Evolutionary conservation across 2,329 filamentous ascomycete genomes (phyloP), one percentile per base, ranked within the genome.

Genomic region (Fusarium virguliforme): DNA sequence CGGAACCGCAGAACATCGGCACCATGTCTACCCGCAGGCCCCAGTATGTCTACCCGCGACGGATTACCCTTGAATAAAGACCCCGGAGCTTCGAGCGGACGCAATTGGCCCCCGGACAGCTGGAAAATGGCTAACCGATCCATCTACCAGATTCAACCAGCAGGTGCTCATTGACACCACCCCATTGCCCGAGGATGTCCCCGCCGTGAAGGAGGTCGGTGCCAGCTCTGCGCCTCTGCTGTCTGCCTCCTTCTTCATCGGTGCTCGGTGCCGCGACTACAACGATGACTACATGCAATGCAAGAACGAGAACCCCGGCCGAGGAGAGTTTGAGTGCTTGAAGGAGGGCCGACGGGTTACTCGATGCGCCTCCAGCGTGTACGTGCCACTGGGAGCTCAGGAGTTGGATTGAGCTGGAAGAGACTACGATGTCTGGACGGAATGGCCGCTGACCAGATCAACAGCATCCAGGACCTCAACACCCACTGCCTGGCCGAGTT

Each of bases 281-380:
- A 98, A 98, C 84, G 96, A 99, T 87, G 96, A 99, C 85, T 99
- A 92, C 85, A 99, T 99, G 95, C 93, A 97, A 86, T 99, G 96
- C 92, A 99, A 99, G 91, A 93, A 90, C 75, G 94, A 98, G 85
- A 91, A 94, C 78, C 92, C 93, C 70, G 96, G 96, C 77, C 90
- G 89, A 83, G 96, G 94, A 81, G 96, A 99, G 87, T 83, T 97
- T 71, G 94, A 97, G 75, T 99, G 96, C 85, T 85, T 99, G 88
- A 95, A 94, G 87, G 96, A 99, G 86, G 96, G 96, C 63, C 90
- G 96, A 82, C 93, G 96, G 83, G 96, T 99, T 69, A 99, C 96
- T 76, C 90, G 96, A 85, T 99, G 96, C 86, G 96, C 96, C 65
- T 91, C 93, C 76, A 97, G 94, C 84, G 96, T 99, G 94, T 97